phyloP scores from a whole-genome alignment of 352 stramenopile species.

The Pythium pectinolyticum region DNA sequence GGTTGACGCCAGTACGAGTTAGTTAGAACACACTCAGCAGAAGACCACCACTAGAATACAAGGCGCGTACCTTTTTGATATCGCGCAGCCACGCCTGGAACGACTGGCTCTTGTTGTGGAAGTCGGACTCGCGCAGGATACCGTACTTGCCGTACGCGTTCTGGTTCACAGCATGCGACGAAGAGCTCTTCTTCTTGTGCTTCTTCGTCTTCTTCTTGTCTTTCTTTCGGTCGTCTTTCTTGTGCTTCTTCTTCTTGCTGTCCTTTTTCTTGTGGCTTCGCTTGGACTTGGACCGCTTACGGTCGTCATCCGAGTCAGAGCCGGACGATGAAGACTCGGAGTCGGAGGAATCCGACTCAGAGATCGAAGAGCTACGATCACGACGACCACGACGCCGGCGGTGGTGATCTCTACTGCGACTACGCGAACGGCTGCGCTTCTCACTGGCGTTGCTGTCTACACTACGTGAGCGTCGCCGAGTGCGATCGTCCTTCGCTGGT shows the following conservation, averaged over 20 bases:
- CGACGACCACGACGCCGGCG: constrained; percentile 15
- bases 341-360: constrained; percentile 35
- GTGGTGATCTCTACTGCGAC: constrained; percentile 24
- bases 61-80: constrained; percentile 90
- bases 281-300: constrained; percentile 21
- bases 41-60: no score
- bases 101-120: constrained; percentile 87
- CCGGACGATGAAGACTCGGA: constrained; percentile 24
- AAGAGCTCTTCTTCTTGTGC: constrained; percentile 21
- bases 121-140: constrained; percentile 93
- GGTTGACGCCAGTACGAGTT: background rate
- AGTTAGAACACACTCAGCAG: background rate
- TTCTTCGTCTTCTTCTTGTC: constrained; percentile 23
- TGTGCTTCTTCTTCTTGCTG: constrained; percentile 24
- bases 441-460: background rate
- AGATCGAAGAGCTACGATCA: constrained; percentile 35
- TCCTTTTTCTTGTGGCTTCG: constrained; percentile 27
- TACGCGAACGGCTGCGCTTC: constrained; percentile 14
- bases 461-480: background rate
- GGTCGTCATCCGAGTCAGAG: constrained; percentile 20
- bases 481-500: background rate
- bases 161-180: constrained; percentile 69
- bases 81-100: constrained; percentile 96
- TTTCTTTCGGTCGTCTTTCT: constrained; percentile 30
- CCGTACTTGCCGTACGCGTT: constrained; percentile 96